Conservation (phyloP, 83 land plant genomes). For the Picea engelmannii region DNA sequence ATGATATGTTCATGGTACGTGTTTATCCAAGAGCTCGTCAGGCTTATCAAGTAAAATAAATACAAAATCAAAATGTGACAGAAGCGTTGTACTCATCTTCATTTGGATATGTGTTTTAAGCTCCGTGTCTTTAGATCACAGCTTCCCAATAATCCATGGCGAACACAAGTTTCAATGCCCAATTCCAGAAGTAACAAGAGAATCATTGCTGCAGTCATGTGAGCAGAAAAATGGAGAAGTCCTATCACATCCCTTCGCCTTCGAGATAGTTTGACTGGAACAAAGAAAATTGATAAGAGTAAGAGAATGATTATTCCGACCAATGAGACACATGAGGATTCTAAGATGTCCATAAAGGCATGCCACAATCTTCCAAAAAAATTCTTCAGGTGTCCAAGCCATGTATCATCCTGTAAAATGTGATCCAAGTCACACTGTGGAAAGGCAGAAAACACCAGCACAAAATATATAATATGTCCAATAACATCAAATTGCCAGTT, state of each 20-base stretch:
- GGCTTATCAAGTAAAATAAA: slow-evolving; percentile 92
- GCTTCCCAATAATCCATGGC: no score
- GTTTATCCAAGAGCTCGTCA: slow-evolving; percentile 81
- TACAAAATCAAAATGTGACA: slow-evolving; percentile 90
- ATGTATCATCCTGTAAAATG: slow-evolving; percentile 68
- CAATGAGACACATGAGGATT: background rate
- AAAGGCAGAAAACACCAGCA: slow-evolving; percentile 85
- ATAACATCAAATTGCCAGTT: slow-evolving; percentile 98
- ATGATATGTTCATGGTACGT: slow-evolving; percentile 88
- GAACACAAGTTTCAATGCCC: no score
- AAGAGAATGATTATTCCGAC: no score
- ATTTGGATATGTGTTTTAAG: no score
- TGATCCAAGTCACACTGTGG: slow-evolving; percentile 93
- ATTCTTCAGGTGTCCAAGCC: slow-evolving; percentile 61
- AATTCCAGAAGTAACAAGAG: no score
- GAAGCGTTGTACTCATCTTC: slow-evolving; percentile 92
- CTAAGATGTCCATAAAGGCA: slow-evolving; percentile 69
- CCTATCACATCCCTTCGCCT: no score
- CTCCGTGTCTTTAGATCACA: no score
- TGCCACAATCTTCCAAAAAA: slow-evolving; percentile 69
- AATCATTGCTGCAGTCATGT: no score
- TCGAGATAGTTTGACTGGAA: no score
- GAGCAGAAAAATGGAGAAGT: no score
- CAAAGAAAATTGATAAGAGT: no score
- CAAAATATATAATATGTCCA: slow-evolving; percentile 90